Evolutionary conservation across 1,139 yeast genomes (phyloP).

Genomic region (Candida gigantensis): DNA sequence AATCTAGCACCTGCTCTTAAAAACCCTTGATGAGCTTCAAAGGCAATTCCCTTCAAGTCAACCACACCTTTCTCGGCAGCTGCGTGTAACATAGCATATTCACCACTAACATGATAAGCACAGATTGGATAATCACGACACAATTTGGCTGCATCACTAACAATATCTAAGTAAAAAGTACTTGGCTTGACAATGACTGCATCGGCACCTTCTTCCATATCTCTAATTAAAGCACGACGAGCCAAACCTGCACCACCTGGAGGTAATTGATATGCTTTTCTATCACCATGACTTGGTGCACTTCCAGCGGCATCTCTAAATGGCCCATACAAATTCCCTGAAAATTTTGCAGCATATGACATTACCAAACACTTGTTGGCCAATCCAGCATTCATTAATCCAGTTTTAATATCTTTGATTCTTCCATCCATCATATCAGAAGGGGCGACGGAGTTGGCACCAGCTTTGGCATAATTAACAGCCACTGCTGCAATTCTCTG

Average conservation of each 20-base stretch:
- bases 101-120: slow-evolving; percentile 97
- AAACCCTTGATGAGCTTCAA: slow-evolving; percentile 88
- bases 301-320: slow-evolving; percentile 98
- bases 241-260: slow-evolving; percentile 93
- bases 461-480: slow-evolving; percentile 92
- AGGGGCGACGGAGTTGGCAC: slow-evolving; percentile 95
- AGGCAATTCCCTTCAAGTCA: slow-evolving; percentile 86
- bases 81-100: slow-evolving; percentile 96
- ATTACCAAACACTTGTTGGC: slow-evolving; percentile 88
- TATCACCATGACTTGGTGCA: slow-evolving; percentile 85
- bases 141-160: slow-evolving; percentile 81
- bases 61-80: slow-evolving; percentile 96
- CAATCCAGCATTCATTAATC: slow-evolving; percentile 76
- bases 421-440: slow-evolving; percentile 98
- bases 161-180: slow-evolving; percentile 88
- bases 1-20: slow-evolving; percentile 95
- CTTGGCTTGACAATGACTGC: slow-evolving; percentile 97
- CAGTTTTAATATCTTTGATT: slow-evolving; percentile 81
- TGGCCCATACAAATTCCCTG: slow-evolving; percentile 93
- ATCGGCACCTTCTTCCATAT: slow-evolving; percentile 91
- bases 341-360: slow-evolving; percentile 93
- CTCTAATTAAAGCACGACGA: slow-evolving; percentile 84
- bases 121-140: slow-evolving; percentile 87
- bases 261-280: slow-evolving; percentile 92
- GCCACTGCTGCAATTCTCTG: slow-evolving; percentile 92